These are phyloP conservation scores for Daldinia loculata DNA, from an alignment of 495 filamentous ascomycete species.

Conservation along the genomic window DNA sequence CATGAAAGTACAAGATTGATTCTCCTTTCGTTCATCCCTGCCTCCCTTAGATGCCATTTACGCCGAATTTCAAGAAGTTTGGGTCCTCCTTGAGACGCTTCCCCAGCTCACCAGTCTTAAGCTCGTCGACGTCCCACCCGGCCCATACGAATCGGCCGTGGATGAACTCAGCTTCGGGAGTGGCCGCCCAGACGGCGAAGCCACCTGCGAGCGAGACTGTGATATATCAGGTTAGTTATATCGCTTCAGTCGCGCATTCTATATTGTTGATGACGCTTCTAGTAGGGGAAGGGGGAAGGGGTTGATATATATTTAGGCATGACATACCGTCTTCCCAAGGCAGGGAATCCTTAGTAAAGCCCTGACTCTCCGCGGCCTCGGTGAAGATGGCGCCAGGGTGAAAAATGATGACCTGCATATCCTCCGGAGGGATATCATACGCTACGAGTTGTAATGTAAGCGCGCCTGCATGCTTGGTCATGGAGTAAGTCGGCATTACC, in stretches of 20 bases:
- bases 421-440: constrained; percentile 35
- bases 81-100: constrained; percentile 49
- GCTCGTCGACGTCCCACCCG: constrained; percentile 65
- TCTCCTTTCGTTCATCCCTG: not conserved
- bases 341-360: constrained; percentile 22
- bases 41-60: constrained; percentile 38
- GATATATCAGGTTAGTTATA: not conserved
- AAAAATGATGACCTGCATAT: constrained; percentile 55
- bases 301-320: not conserved
- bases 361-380: constrained; percentile 34
- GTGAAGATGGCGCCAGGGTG: constrained; percentile 55
- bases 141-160: constrained; percentile 60
- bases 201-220: constrained; percentile 54
- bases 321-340: constrained; percentile 52
- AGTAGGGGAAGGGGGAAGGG: not conserved
- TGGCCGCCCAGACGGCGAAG: constrained; percentile 61
- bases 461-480: constrained; percentile 53
- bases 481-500: constrained; percentile 38
- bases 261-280: not conserved
- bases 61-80: constrained; percentile 40
- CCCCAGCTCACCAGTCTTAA: constrained; percentile 47
- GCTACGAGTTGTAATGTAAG: constrained; percentile 52
- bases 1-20: not conserved
- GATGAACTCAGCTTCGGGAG: constrained; percentile 60
- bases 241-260: not conserved